Conservation (phyloP, 1,284 basidiomycete genomes). For the Ceratobasidium sp. region DNA sequence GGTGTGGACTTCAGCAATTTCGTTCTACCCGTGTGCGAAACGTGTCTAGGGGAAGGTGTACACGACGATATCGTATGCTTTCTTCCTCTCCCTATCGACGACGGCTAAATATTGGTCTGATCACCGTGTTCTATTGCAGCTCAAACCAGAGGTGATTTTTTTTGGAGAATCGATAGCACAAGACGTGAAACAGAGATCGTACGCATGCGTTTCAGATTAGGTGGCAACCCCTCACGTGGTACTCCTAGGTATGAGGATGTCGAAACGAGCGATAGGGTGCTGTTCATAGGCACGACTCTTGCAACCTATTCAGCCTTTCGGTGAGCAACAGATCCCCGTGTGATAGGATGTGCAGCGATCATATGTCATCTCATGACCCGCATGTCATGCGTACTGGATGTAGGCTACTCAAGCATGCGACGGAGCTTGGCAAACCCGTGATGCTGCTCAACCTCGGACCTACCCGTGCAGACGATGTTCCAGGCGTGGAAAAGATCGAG, state of each 20-base stretch:
- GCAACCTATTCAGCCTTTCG: conserved; percentile 93
- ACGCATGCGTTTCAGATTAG: conserved; percentile 55
- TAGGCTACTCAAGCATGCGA: conserved; percentile 79
- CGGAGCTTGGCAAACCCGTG: conserved; percentile 80
- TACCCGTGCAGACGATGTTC: conserved; percentile 82
- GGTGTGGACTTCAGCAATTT: conserved; percentile 82
- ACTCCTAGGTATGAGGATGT: conserved; percentile 69
- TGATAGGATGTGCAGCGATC: background rate
- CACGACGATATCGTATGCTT: conserved; percentile 66
- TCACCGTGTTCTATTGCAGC: conserved; percentile 59
- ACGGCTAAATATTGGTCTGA: no score
- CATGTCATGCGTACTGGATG: background rate
- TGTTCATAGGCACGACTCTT: conserved; percentile 88
- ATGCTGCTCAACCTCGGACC: conserved; percentile 88
- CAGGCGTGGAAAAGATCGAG: conserved; percentile 81
- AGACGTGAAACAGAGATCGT: conserved; percentile 77
- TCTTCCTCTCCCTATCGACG: background rate
- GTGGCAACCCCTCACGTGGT: conserved; percentile 7
- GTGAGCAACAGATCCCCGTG: conserved; percentile 57
- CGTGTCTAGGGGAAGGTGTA: conserved; percentile 68
- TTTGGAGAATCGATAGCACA: conserved; percentile 87
- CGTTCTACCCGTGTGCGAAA: conserved; percentile 80
- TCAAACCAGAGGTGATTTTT: conserved; percentile 88
- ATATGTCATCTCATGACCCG: background rate
- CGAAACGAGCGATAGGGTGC: conserved; percentile 72